Evolutionary conservation across 805 yeast genomes (phyloP), one percentile per base, ranked within the genome.

Genomic region (Lipomyces anomalus): DNA sequence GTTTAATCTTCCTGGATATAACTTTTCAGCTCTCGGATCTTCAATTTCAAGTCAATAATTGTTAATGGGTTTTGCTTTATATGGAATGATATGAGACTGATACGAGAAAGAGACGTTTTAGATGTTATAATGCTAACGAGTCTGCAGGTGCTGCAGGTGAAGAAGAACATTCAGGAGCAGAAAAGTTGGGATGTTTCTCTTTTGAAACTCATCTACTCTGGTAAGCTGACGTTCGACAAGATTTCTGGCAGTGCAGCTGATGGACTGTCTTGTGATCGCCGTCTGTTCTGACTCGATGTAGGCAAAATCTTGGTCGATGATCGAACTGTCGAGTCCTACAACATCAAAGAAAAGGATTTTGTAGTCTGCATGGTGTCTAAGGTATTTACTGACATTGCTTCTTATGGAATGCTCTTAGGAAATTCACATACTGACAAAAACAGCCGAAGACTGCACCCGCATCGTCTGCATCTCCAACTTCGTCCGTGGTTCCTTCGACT

Each of bases 141-240:
- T 42, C 21, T 29, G 7, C 47, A 76, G 81, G 74, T 82, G 28
- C 62, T 73, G 11, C 70, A 78, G n/a, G 80, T 80, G 17, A 90
- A 89, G 66, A 80, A 78, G 57, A 77, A 78, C 57, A 71, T 92
- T 42, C 92, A 88, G 1, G 67, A 71, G 18, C 69, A 74, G 46
- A 83, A 84, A 58, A 78, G 74, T 13, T 81, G 86, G 57, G 90
- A 81, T 21, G 74, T 79, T 1, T 65, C 76, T 2, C 89, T 82
- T 60, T 79, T 90, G 63, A 90, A 89, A 69, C 78, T 92, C 61
- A 95, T 92, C 50, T 92, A 82, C 64, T 87, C 97, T 1, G 95
- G 84, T 61, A 47, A 6, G 67, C 59, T 9, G 11, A 9, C 11
- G 13, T n/a, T 9, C 37, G 37, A 33, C n/a, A n/a, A n/a, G n/a